These are phyloP conservation scores for Avena sativa DNA, from an alignment of 176 grass and related monocot genomes.

Conservation along the genomic window DNA sequence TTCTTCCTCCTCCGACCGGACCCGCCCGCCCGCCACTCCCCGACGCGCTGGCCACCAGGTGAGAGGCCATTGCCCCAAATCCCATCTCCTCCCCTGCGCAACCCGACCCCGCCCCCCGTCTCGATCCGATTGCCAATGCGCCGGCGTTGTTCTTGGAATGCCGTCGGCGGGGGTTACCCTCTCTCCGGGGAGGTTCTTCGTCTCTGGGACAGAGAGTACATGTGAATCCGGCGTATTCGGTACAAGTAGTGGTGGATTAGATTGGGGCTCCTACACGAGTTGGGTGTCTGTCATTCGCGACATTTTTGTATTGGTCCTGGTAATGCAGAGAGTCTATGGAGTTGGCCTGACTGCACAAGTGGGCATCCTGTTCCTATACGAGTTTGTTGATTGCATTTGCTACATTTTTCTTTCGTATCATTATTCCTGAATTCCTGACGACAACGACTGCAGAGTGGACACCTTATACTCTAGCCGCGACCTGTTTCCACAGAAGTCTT, in stretches of 20 bases:
- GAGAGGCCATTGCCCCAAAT: background rate
- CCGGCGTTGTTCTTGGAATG: background rate
- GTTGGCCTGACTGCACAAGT: too few species aligned
- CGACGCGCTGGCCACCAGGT: constrained; percentile 27
- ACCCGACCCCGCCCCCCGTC: background rate
- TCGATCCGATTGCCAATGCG: constrained; percentile 16
- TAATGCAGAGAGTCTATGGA: too few species aligned
- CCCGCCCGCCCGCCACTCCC: background rate
- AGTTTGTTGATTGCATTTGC: too few species aligned
- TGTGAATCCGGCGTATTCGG: background rate
- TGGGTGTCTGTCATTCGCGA: background rate
- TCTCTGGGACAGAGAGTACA: background rate
- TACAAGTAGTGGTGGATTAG: background rate
- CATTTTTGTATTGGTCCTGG: background rate
- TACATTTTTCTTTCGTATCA: too few species aligned
- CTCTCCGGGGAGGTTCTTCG: background rate
- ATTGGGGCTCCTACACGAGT: background rate
- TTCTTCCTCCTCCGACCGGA: background rate
- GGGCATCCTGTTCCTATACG: too few species aligned
- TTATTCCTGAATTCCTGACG: background rate
- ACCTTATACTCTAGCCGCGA: background rate
- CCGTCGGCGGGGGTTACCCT: background rate
- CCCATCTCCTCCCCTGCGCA: background rate
- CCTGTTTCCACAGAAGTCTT: background rate
- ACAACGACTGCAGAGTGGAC: background rate